phyloP scores from a whole-genome alignment of 768 basidiomycete species.

The Termitomyces sp. region DNA sequence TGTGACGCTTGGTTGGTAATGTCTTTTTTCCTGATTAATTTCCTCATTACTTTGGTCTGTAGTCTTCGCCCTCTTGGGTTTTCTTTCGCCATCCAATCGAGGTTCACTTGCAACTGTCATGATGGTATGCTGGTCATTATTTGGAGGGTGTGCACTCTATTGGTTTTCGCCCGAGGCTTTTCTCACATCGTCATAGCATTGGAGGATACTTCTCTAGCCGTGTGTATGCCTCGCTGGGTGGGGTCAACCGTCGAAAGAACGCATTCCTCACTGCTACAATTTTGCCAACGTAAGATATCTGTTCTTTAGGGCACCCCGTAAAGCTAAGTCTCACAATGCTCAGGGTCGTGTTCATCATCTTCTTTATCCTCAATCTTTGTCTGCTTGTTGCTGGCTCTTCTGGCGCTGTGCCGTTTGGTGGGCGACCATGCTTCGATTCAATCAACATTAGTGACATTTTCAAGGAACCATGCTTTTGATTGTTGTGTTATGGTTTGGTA shows the following conservation, averaged over 20 bases:
- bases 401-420: slow-evolving; percentile 94
- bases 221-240: slow-evolving; percentile 75
- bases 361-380: slow-evolving; percentile 91
- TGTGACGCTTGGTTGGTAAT: slow-evolving; percentile 69
- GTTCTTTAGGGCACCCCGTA: slow-evolving; percentile 1
- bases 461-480: slow-evolving; percentile 81
- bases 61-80: slow-evolving; percentile 92
- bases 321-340: not conserved
- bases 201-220: slow-evolving; percentile 88
- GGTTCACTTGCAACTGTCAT: slow-evolving; percentile 92
- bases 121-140: slow-evolving; percentile 93
- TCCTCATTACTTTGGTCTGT: slow-evolving; percentile 4
- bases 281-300: slow-evolving; percentile 67
- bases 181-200: slow-evolving; percentile 40
- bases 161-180: not conserved
- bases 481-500: slow-evolving; percentile 86
- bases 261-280: slow-evolving; percentile 85
- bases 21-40: not conserved
- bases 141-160: slow-evolving; percentile 60
- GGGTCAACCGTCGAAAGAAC: slow-evolving; percentile 72
- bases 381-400: slow-evolving; percentile 82
- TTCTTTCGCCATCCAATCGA: slow-evolving; percentile 93
- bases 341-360: slow-evolving; percentile 77
- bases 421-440: slow-evolving; percentile 10
- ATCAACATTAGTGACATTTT: not conserved